Percentiles rank a stretch among this genome's conserved stretches.
Evolutionary conservation across 2,329 filamentous ascomycete genomes (phyloP).

Genomic region (Curvularia verruculosa): DNA sequence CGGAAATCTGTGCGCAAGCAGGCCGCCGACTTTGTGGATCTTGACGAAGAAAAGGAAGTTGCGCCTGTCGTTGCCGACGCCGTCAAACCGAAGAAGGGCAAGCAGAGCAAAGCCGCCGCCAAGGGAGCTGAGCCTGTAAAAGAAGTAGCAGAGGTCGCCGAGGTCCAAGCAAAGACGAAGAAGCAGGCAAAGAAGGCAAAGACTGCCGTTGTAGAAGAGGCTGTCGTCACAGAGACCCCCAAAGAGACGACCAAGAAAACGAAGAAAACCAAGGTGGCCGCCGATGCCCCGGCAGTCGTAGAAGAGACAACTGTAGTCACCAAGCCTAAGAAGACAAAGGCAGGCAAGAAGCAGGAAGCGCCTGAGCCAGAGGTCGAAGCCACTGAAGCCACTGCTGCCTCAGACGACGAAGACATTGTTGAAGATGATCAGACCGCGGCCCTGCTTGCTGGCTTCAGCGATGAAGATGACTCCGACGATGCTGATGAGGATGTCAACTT

Average conservation of each 20-base stretch:
- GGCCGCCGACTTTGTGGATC: constrained; percentile 45
- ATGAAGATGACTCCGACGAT: constrained; percentile 48
- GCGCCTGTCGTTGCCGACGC: constrained; percentile 20
- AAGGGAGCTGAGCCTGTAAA: constrained; percentile 12
- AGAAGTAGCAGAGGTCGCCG: constrained; percentile 8
- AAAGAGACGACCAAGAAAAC: constrained; percentile 24
- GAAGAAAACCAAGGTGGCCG: constrained; percentile 29
- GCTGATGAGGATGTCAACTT: constrained; percentile 46
- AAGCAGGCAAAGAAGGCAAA: constrained; percentile 28
- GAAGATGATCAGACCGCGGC: constrained; percentile 58
- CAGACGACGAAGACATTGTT: constrained; percentile 25
- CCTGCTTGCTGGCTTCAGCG: constrained; percentile 58
- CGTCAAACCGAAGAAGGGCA: constrained; percentile 45
- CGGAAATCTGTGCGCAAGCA: constrained; percentile 45
- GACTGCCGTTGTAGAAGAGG: constrained; percentile 14
- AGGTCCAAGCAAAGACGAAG: constrained; percentile 21
- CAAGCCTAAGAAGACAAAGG: constrained; percentile 28
- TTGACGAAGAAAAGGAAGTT: constrained; percentile 27
- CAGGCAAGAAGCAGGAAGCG: constrained; percentile 24
- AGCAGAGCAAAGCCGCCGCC: constrained; percentile 37
- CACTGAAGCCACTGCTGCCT: constrained; percentile 19
- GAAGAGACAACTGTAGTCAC: constrained; percentile 17
- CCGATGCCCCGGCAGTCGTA: constrained; percentile 20
- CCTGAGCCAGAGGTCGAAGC: constrained; percentile 21
- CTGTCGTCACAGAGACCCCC: constrained; percentile 12